Conservation (phyloP, 208 protist species). For the Leishmania tarentolae region DNA sequence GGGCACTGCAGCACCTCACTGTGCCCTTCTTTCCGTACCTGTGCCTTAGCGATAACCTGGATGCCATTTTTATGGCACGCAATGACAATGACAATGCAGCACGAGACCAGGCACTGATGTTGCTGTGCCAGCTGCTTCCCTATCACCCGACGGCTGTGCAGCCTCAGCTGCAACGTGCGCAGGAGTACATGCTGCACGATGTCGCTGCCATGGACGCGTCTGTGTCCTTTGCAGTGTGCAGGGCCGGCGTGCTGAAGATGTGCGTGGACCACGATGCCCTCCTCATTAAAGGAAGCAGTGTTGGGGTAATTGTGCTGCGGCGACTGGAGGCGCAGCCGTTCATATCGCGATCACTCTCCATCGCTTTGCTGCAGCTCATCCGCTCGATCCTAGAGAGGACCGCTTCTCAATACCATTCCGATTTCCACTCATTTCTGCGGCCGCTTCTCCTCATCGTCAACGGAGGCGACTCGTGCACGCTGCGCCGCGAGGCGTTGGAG, state of each 20-base stretch:
- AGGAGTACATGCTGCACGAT: slow-evolving; percentile 88
- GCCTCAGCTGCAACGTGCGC: slow-evolving; percentile 64
- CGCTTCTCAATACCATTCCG: slow-evolving; percentile 59
- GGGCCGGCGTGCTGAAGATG: slow-evolving; percentile 60
- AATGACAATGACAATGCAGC: slow-evolving; percentile 71
- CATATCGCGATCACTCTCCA: slow-evolving; percentile 73
- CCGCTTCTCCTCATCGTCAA: slow-evolving; percentile 76
- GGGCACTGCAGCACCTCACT: slow-evolving; percentile 60
- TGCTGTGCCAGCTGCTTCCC: slow-evolving; percentile 79
- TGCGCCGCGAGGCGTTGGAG: slow-evolving; percentile 70
- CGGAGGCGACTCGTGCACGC: slow-evolving; percentile 66
- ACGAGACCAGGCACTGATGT: slow-evolving; percentile 59
- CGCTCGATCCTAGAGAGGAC: slow-evolving; percentile 75
- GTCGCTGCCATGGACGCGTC: slow-evolving; percentile 77
- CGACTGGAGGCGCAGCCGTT: slow-evolving; percentile 69
- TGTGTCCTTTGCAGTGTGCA: slow-evolving; percentile 73
- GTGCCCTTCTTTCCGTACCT: slow-evolving; percentile 77
- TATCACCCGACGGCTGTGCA: slow-evolving; percentile 73
- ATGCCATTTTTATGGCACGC: slow-evolving; percentile 82
- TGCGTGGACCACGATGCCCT: slow-evolving; percentile 74
- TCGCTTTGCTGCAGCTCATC: slow-evolving; percentile 70
- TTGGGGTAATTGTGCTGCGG: slow-evolving; percentile 69
- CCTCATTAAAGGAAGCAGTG: slow-evolving; percentile 57
- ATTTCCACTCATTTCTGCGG: slow-evolving; percentile 48
- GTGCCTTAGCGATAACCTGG: slow-evolving; percentile 73